Evolutionary conservation across 2,329 filamentous ascomycete genomes (phyloP), one percentile per base, ranked within the genome.

Genomic region (Hypoxylon sp.): DNA sequence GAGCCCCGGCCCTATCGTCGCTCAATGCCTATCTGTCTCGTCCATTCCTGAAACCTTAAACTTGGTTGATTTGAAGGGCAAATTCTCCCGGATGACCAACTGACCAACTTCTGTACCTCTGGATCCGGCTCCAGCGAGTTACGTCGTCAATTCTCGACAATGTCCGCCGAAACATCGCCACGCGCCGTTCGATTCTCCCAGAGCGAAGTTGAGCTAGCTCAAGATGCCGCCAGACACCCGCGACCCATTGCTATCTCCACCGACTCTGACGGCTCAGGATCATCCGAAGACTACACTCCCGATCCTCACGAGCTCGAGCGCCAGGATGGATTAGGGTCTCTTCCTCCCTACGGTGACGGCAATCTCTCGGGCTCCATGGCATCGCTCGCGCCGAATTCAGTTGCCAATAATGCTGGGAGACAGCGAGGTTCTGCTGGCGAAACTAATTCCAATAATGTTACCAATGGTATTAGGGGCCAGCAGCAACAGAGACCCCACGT

Each of bases 401-500:
- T 79, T n/a, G 72, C 81, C 48, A 85, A 85, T 68, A 84, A 82
- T 53, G 41, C 70, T 61, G 72, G 59, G 73, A 73, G 81, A 79
- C 73, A 80, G 74, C 76, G 83, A 79, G 79, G 86, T 61, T 70
- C 73, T 60, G 58, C 67, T 55, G 61, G 72, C 41, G 77, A 75
- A 10, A 72, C 75, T 55, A 66, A 72, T 61, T 63, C 70, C 60
- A 75, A 74, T 63, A 61, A 75, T 73, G 50, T 72, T 72, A 23
- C 72, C 69, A 72, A 74, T 68, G 74, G 75, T 57, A 68, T 75
- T 57, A 80, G 79, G 61, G 77, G 77, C 59, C 83, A 90, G 74
- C 84, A 86, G 25, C 89, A 91, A 74, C 87, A 92, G 71, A 91
- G 92, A 14, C 85, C 87, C 5, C 90, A 84, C 23, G 91, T 92